Evolutionary conservation across 495 filamentous ascomycete species (phyloP), one percentile per base, ranked within the genome.

Genomic region (Neurospora terricola): DNA sequence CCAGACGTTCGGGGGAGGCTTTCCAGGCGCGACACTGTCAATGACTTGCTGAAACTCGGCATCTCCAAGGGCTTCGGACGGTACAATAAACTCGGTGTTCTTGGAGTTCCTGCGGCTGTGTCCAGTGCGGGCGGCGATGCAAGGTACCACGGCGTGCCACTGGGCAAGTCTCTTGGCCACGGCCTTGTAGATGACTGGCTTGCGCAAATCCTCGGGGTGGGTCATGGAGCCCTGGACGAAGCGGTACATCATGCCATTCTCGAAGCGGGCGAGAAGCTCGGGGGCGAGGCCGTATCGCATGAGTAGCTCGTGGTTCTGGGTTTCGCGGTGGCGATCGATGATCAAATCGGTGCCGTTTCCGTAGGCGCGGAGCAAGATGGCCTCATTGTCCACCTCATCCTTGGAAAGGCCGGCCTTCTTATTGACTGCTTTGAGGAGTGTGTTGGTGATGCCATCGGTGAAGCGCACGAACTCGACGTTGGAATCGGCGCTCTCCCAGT

Each of bases 401-500:
- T 92, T 85, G 23, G 91, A 91, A 74, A 91, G 86, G n/a, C 91
- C 93, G 6, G 91, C 86, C 48, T 88, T 89, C 81, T 88, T 89
- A 80, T 97, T 97, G 80, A 94, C 86, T 38, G 92, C 92, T 87
- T 98, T 98, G 40, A 89, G 80, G 38, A 99, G 88, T 84, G 95
- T 98, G 82, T 99, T 99, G 66, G 96, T 99, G 81, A 99, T 99
- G 76, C 96, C 96, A 79, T 99, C 96, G 37, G 93, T 99, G 84
- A 98, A 99, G 68, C 90, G 89, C 69, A 93, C 87, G 76, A 98
- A 93, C 79, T 94, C 92, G 74, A 99, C 87, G n/a, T 90, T 89
- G 71, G 92, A 93, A 70, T 86, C 88, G 1, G 87, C 82, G 21
- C 88, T 85, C 73, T 90, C 87, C 96, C 96, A 99, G 76, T 95